Base-by-base conservation (phyloP, 768 basidiomycete species). In the Sporobolomyces pararoseus region DNA sequence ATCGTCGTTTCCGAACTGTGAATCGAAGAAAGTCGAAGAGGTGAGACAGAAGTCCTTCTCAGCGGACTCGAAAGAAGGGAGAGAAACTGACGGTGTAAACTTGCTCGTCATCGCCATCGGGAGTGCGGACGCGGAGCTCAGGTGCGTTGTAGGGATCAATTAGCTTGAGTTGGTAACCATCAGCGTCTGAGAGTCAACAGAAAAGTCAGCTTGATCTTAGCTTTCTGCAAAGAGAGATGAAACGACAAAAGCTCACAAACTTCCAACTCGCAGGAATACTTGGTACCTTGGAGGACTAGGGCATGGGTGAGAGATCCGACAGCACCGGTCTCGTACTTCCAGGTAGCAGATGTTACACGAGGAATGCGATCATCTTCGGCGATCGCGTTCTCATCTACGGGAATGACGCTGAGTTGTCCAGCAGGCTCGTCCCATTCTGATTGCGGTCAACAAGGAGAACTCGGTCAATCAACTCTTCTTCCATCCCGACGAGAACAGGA, bases 291-390 rank as follows among this genome's bases (percentile, higher is more conserved):
- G 47, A 99, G 86, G 29, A 90, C 89, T 64, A 89, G 89, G 50
- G 90, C 84, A 76, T 99, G 95, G 4, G 86, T 90, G 80, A 99
- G 88, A 67, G 86, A 88, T 29, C 96, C 95, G 37, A 97, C 89
- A 42, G 93, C 95, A 17, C 95, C 95, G 65, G 85, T 91, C 70
- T 89, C 88, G 78, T 98, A 99, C 83, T 99, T 99, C 94, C 95
- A 98, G 42, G 87, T 89, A 49, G 95, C 94, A 32, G 89, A 83
- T 27, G 95, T 98, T 64, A 91, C 88, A 77, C 95, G 89, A 39
- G 95, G 92, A 75, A 97, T 92, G 74, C 95, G 86, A 80, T 95
- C 89, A 73, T 91, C 89, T 4, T 88, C 87, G 16, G 87, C 81
- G 49, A 79, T 77, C 79, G 86, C 85, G 78, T 80, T 84, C 81